Conservation (phyloP, 2,329 filamentous ascomycete species). For the Pseudocercospora crystallina region DNA sequence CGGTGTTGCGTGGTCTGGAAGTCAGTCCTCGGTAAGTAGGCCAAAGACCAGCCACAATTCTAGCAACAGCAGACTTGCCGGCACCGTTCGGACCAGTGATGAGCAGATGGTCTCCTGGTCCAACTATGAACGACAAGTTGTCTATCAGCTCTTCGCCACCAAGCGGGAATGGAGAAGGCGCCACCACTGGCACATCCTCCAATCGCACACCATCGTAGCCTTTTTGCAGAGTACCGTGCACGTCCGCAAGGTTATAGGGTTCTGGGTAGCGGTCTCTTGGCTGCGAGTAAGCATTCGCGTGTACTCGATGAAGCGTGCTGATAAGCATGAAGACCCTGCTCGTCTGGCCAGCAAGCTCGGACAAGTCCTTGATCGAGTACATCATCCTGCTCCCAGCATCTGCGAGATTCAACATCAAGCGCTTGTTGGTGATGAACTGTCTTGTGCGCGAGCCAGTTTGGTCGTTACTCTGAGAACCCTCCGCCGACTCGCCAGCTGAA, state of each 20-base stretch:
- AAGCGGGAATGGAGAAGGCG: slow-evolving; percentile 81
- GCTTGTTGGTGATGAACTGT: slow-evolving; percentile 98
- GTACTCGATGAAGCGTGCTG: slow-evolving; percentile 88
- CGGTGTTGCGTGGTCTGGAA: slow-evolving; percentile 73
- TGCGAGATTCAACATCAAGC: slow-evolving; percentile 93
- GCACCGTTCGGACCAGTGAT: slow-evolving; percentile 95
- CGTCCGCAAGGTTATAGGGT: slow-evolving; percentile 83
- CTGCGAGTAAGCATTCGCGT: slow-evolving; percentile 82
- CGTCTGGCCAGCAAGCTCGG: slow-evolving; percentile 92
- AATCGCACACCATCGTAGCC: slow-evolving; percentile 93
- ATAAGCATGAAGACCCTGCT: slow-evolving; percentile 95
- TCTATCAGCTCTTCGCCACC: slow-evolving; percentile 91
- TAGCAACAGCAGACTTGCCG: slow-evolving; percentile 84
- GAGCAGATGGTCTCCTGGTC: slow-evolving; percentile 85
- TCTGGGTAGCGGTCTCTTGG: slow-evolving; percentile 68
- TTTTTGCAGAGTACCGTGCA: slow-evolving; percentile 89
- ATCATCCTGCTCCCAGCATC: slow-evolving; percentile 98
- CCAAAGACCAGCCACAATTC: slow-evolving; percentile 90
- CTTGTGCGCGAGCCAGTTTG: slow-evolving; percentile 75
- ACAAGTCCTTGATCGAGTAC: slow-evolving; percentile 98
- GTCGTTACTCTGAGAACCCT: slow-evolving; percentile 19
- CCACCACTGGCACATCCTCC: slow-evolving; percentile 90
- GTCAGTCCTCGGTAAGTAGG: slow-evolving; percentile 92
- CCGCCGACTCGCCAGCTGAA: not conserved
- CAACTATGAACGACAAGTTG: slow-evolving; percentile 83